These are phyloP conservation scores for Clohesyomyces aquaticus DNA, from an alignment of 495 filamentous ascomycete genomes.

Conservation along the genomic window DNA sequence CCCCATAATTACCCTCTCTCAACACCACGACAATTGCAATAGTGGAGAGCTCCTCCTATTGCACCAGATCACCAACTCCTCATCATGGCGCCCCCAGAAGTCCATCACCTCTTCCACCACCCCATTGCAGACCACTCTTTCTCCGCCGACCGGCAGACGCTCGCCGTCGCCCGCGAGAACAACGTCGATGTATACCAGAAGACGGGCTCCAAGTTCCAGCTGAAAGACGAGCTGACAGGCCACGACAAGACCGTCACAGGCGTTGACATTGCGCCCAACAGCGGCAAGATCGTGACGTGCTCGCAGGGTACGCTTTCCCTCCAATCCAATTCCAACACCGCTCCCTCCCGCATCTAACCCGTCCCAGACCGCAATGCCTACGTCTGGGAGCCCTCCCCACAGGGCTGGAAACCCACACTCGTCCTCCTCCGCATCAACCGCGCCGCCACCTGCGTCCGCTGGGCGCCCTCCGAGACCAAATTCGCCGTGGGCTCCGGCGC, in stretches of 20 bases:
- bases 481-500: conserved; percentile 97
- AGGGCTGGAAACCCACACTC: conserved; percentile 94
- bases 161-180: conserved; percentile 90
- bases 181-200: conserved; percentile 85
- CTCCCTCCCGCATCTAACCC: conserved; percentile 20
- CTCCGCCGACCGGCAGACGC: conserved; percentile 83
- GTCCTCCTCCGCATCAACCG: conserved; percentile 97
- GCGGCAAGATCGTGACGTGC: conserved; percentile 93
- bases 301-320: conserved; percentile 72
- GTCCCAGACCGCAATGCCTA: conserved; percentile 88
- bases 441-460: conserved; percentile 94
- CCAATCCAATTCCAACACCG: not conserved
- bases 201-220: conserved; percentile 73
- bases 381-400: conserved; percentile 90
- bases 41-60: conserved; percentile 99
- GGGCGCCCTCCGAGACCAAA: conserved; percentile 95
- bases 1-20: not conserved
- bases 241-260: conserved; percentile 97
- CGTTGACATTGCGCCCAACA: conserved; percentile 90
- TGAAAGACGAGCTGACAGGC: conserved; percentile 89
- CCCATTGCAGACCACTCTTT: conserved; percentile 98
- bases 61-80: conserved; percentile 31
- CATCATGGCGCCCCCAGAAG: conserved; percentile 83
- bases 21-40: conserved; percentile 54
- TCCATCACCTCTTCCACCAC: conserved; percentile 94